Evolutionary conservation across 306 rosid genomes (phyloP).

Genomic region (Luffa aegyptiaca): DNA sequence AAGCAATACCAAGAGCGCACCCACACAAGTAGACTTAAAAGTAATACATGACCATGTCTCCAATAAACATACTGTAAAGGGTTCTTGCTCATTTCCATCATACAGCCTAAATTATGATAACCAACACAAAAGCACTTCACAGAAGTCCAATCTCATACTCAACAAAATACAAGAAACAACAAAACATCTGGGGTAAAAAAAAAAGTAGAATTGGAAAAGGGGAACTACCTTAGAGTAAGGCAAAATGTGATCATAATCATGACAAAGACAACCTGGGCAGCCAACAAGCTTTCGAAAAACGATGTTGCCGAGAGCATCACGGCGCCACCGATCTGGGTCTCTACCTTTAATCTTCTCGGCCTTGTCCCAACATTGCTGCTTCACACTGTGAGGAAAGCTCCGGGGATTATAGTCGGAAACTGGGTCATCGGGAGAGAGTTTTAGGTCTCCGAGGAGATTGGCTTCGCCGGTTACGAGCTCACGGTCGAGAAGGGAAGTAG

Average conservation of each 20-base stretch:
- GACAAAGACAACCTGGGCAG: constrained; percentile 87
- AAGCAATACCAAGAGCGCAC: background rate
- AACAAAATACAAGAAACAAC: background rate
- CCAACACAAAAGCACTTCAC: background rate
- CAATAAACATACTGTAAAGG: background rate
- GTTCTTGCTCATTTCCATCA: background rate
- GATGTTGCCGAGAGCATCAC: constrained; percentile 68
- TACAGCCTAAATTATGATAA: background rate
- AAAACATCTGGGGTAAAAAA: background rate
- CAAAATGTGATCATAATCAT: constrained; percentile 76
- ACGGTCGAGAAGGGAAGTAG: constrained; percentile 26
- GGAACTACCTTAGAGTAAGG: constrained; percentile 74
- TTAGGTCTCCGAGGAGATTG: constrained; percentile 26
- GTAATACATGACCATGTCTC: background rate
- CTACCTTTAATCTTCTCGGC: constrained; percentile 79
- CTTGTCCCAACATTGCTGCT: constrained; percentile 86
- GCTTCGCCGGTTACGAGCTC: constrained; percentile 18
- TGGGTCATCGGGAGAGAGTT: constrained; percentile 17
- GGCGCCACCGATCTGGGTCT: constrained; percentile 90
- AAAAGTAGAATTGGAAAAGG: background rate
- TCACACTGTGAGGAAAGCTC: constrained; percentile 62
- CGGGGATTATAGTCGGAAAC: constrained; percentile 39
- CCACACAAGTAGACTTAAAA: background rate
- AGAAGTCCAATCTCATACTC: background rate
- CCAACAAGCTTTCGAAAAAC: constrained; percentile 86